Conservation (phyloP, 768 basidiomycete genomes). For the Termitomyces sp. region DNA sequence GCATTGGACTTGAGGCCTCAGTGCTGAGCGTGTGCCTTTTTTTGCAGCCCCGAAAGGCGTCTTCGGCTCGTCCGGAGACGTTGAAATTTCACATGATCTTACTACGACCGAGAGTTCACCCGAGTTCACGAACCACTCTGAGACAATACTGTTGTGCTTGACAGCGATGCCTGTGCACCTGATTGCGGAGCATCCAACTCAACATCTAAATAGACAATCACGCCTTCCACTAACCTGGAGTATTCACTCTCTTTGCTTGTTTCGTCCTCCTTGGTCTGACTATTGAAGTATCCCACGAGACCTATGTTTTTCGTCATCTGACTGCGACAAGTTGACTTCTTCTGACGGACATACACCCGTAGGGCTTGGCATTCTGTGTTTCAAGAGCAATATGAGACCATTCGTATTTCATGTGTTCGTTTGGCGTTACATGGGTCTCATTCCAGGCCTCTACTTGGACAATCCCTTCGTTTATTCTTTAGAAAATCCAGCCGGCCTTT, state of each 20-base stretch:
- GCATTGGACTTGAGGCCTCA: too few relatives aligned
- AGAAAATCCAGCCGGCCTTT: neutral
- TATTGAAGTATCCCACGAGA: too few relatives aligned
- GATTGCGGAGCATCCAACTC: neutral
- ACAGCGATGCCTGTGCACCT: neutral
- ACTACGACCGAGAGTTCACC: too few relatives aligned
- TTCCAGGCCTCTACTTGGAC: neutral
- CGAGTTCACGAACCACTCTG: neutral
- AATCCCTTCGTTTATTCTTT: neutral
- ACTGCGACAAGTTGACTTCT: neutral
- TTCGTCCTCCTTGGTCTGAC: too few relatives aligned
- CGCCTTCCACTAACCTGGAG: neutral
- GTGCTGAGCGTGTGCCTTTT: too few relatives aligned
- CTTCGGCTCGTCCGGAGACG: too few relatives aligned
- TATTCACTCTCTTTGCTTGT: neutral
- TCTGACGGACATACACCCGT: neutral
- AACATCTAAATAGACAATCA: neutral
- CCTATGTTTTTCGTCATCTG: constrained; percentile 2
- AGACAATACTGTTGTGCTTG: neutral
- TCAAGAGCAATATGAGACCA: neutral
- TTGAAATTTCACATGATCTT: too few relatives aligned
- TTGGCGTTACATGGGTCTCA: neutral
- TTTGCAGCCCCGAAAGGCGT: too few relatives aligned
- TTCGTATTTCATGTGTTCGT: neutral
- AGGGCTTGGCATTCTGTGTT: neutral